These are phyloP conservation scores for Ormosia semicastrata DNA, from an alignment of 306 rosid species.

Conservation along the genomic window DNA sequence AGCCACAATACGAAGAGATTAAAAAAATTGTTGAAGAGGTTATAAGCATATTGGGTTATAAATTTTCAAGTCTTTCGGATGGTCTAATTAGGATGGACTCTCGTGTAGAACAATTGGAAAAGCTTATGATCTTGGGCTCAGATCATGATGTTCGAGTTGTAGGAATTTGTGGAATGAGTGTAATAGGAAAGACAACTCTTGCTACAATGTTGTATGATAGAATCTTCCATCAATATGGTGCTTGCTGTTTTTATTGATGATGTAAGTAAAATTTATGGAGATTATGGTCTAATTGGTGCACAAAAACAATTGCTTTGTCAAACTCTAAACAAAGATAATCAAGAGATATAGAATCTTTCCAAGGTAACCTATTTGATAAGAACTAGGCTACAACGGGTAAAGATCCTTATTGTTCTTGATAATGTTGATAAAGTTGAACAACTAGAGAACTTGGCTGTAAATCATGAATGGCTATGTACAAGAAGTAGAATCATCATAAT, in stretches of 20 bases:
- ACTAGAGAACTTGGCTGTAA: neutral
- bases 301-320: neutral
- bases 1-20: neutral
- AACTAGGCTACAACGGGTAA: neutral
- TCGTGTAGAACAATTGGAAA: conserved; percentile 2
- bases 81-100: conserved; percentile 4
- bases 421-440: neutral
- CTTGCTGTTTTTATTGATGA: no score
- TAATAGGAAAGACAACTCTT: neutral
- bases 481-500: neutral
- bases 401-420: neutral
- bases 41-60: neutral
- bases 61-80: neutral
- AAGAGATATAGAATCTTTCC: neutral
- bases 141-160: neutral
- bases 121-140: neutral
- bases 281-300: neutral
- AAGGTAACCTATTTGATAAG: neutral
- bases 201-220: neutral
- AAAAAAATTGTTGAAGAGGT: neutral
- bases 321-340: neutral
- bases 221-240: neutral
- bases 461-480: neutral
- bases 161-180: conserved; percentile 21
- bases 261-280: neutral